Conservation (phyloP, 345 rosid genomes). For the Isatis tinctoria region DNA sequence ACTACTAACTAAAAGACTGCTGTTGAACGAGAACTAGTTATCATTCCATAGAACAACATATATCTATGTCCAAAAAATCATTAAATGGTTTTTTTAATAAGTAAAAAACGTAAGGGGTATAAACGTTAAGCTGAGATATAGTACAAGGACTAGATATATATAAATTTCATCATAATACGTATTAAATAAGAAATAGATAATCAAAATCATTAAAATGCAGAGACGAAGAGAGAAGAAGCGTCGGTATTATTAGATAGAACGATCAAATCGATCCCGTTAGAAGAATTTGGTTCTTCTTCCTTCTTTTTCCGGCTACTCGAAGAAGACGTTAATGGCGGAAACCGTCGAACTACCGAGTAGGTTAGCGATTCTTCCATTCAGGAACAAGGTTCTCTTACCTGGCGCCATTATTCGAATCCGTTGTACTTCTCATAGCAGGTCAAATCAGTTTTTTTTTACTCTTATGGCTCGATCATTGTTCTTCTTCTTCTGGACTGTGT, state of each 20-base stretch:
- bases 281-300: not conserved
- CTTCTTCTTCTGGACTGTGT: not conserved
- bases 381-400: constrained; percentile 94
- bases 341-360: constrained; percentile 92
- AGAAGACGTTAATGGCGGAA: constrained; percentile 58
- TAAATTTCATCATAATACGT: not conserved
- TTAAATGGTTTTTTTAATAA: not conserved
- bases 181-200: not conserved
- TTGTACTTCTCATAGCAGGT: constrained; percentile 97
- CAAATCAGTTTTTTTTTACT: not conserved
- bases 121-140: not conserved
- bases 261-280: constrained; percentile 12
- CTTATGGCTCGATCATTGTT: not conserved
- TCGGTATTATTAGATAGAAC: constrained; percentile 14
- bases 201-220: not conserved
- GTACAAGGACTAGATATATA: not conserved
- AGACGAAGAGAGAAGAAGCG: constrained; percentile 13
- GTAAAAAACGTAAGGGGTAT: not conserved
- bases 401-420: constrained; percentile 99
- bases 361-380: constrained; percentile 90
- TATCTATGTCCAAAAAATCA: too few species aligned
- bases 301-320: not conserved
- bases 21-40: too few species aligned
- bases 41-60: too few species aligned
- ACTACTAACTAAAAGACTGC: not conserved